These are phyloP conservation scores for Corylus americana DNA, from an alignment of 306 rosid species.

Conservation along the genomic window DNA sequence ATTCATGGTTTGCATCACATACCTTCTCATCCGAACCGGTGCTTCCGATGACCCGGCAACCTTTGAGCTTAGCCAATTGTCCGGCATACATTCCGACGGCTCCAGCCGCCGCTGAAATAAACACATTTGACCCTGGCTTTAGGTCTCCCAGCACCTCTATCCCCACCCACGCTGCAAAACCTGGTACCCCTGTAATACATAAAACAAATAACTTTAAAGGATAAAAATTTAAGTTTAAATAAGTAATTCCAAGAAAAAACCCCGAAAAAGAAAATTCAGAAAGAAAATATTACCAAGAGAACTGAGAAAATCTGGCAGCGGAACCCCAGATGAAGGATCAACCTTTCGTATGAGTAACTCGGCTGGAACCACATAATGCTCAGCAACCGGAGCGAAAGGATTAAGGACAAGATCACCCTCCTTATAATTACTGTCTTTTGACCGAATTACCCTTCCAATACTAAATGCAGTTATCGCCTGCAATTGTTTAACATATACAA, in stretches of 20 bases:
- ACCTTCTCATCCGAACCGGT: constrained; percentile 58
- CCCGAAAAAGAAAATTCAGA: background rate
- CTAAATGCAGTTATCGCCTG: constrained; percentile 43
- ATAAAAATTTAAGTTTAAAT: background rate
- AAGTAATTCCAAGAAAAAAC: background rate
- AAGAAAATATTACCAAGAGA: constrained; percentile 30
- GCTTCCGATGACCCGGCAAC: constrained; percentile 62
- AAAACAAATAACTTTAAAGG: background rate
- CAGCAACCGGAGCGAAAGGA: constrained; percentile 37
- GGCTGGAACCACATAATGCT: constrained; percentile 38
- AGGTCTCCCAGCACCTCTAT: constrained; percentile 52
- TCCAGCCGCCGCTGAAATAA: constrained; percentile 64
- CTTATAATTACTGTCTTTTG: constrained; percentile 36
- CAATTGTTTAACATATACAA: background rate
- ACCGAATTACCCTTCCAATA: constrained; percentile 41
- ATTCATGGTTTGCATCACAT: background rate
- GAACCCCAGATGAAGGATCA: constrained; percentile 39
- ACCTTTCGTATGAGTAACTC: constrained; percentile 23
- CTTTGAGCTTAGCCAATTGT: constrained; percentile 57
- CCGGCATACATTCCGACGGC: constrained; percentile 64
- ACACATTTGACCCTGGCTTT: constrained; percentile 49
- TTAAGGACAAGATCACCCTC: constrained; percentile 46
- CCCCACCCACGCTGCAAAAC: constrained; percentile 70
- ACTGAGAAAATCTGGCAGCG: constrained; percentile 51
- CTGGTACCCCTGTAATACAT: constrained; percentile 43